Conservation (phyloP, 257 asterid species). For the Sherardia arvensis region DNA sequence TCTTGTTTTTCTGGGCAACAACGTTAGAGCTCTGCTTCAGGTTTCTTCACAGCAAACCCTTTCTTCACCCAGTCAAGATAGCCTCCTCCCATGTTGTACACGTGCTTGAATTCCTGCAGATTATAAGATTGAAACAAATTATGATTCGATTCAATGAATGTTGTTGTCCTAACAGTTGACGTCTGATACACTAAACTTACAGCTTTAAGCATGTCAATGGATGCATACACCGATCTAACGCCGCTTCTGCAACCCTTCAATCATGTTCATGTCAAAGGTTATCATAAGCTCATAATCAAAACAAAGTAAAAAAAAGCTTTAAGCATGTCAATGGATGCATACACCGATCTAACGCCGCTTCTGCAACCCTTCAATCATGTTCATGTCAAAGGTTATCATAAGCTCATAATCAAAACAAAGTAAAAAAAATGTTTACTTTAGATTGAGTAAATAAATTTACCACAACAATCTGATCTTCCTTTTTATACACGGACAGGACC, state of each 20-base stretch:
- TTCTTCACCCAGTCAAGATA: conserved; percentile 52
- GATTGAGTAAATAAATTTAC: conserved; percentile 17
- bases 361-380: conserved; percentile 53
- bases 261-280: not conserved
- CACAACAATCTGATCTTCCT: conserved; percentile 62
- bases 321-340: conserved; percentile 65
- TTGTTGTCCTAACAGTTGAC: not conserved
- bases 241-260: conserved; percentile 82
- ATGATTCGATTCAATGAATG: too few relatives aligned
- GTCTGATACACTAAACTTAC: conserved; percentile 30
- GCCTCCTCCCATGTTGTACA: conserved; percentile 69
- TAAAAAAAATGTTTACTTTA: not conserved
- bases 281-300: not conserved
- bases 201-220: conserved; percentile 52
- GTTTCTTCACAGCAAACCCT: conserved; percentile 36
- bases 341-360: conserved; percentile 72
- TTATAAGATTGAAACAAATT: not conserved
- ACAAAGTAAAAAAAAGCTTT: conserved; percentile 16
- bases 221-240: conserved; percentile 67
- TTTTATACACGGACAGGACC: conserved; percentile 35
- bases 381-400: not conserved
- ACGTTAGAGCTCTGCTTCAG: conserved; percentile 22
- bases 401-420: not conserved
- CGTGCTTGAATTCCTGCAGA: conserved; percentile 57
- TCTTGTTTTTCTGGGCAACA: not conserved